These are phyloP conservation scores for Corniculantispora saksenae DNA, from an alignment of 2,329 filamentous ascomycete species.

Conservation along the genomic window DNA sequence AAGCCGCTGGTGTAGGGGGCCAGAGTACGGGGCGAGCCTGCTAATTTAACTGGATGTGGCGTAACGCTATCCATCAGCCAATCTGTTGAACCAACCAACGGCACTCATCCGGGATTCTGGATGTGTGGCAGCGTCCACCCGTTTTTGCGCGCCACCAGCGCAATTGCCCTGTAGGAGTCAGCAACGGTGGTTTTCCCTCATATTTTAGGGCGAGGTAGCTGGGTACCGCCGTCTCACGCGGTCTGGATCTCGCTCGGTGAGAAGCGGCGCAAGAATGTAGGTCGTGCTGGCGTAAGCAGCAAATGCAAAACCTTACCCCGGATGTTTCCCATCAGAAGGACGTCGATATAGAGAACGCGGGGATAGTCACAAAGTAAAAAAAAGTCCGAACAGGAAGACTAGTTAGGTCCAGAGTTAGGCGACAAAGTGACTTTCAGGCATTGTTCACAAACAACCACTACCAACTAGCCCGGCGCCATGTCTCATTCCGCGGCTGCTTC, in stretches of 20 bases:
- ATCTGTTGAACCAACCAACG: slow-evolving; percentile 7
- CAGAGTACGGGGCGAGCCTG: neutral
- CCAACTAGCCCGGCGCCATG: slow-evolving; percentile 2
- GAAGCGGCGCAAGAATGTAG: neutral
- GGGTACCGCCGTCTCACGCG: neutral
- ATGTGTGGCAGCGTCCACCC: neutral
- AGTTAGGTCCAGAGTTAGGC: neutral
- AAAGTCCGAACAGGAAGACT: neutral
- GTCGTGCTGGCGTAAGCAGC: neutral
- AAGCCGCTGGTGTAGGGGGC: neutral
- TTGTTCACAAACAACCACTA: slow-evolving; percentile 7
- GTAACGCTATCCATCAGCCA: neutral
- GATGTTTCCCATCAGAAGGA: neutral
- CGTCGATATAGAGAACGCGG: neutral
- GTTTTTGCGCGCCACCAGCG: neutral
- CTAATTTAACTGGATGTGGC: slow-evolving; percentile 9
- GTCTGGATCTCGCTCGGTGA: neutral
- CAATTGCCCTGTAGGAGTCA: neutral
- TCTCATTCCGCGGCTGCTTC: slow-evolving; percentile 2
- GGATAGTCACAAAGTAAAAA: neutral
- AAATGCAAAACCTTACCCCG: neutral
- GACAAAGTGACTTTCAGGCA: neutral
- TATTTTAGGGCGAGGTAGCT: too few relatives aligned
- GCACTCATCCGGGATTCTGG: neutral
- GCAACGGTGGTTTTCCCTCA: neutral